Conservation (phyloP, 768 basidiomycete species). For the Kwoniella sp. region DNA sequence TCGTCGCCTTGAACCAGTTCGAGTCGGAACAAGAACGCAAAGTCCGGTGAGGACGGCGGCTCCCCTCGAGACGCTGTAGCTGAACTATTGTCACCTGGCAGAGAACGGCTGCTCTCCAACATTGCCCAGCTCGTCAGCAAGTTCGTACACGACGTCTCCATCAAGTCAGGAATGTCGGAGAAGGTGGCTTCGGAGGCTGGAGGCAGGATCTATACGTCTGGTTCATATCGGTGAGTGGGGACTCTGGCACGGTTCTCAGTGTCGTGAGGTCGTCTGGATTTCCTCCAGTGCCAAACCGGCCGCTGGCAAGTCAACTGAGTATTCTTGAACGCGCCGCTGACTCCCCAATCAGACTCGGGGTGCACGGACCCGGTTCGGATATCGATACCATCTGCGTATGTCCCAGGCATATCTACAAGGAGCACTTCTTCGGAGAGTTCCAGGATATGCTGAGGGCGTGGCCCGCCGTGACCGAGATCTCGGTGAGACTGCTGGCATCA, state of each 20-base stretch:
- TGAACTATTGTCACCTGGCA: conserved; percentile 46
- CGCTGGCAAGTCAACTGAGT: no score
- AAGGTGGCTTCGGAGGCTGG: conserved; percentile 81
- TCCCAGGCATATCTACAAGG: conserved; percentile 88
- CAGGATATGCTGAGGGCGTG: conserved; percentile 78
- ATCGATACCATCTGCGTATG: conserved; percentile 98
- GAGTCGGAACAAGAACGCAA: conserved; percentile 83
- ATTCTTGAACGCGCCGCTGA: no score
- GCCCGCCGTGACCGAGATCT: conserved; percentile 80
- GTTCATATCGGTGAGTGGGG: conserved; percentile 73
- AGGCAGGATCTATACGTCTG: conserved; percentile 98
- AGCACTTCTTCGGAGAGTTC: conserved; percentile 91
- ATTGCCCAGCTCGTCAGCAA: conserved; percentile 84
- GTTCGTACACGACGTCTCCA: conserved; percentile 79
- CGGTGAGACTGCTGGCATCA: conserved; percentile 60
- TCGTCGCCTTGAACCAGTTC: conserved; percentile 77
- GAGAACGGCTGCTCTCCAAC: conserved; percentile 88
- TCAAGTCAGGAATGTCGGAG: conserved; percentile 78
- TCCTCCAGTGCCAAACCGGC: no score
- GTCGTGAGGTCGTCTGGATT: no score
- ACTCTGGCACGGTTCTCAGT: no score
- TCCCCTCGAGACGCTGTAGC: neutral
- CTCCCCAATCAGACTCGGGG: conserved; percentile 69
- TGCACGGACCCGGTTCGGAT: conserved; percentile 91
- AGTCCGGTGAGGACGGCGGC: conserved; percentile 64